Base-by-base conservation (phyloP, 345 rosid genomes). In the Eucalyptus marginata region DNA sequence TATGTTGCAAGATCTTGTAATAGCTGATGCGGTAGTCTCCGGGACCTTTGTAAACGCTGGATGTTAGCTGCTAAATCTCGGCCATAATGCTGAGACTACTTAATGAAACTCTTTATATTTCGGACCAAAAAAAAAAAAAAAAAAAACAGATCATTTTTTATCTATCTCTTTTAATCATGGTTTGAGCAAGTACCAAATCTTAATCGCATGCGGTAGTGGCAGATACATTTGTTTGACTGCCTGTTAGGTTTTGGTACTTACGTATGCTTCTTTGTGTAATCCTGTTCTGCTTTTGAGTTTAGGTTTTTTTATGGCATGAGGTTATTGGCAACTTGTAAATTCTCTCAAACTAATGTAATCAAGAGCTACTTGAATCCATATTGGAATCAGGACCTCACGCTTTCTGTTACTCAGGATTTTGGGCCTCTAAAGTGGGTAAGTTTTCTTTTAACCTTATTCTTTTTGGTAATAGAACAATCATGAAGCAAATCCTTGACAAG, bases 331-430 rank as follows among this genome's bases (percentile, higher is more conserved):
- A 33, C 10, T 8, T 33, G 46, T 86, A 27, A 86, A 33, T 52
- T 80, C 18, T 80, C 84, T 90, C 95, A 93, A 91, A 93, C 96
- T 0, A 88, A 91, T 59, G 91, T 95, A 49, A 46, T 93, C 64
- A 94, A 88, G 87, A 95, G 96, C 93, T 95, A 94, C 94, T 91
- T 52, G 92, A 96, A 95, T 88, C 97, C 97, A 44, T 92, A 93
- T 15, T 96, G 97, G 98, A 92, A 96, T 46, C 95, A 96, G 92
- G 97, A 95, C 90, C 97, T 95, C 90, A 94, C 93, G 96, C 93
- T 96, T 71, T 95, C 97, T 9, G 96, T 95, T 91, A 97, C 96
- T 84, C 92, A 93, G 71, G 88, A 93, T 49, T 95, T 80, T 76
- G 96, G 96, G 80, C 91, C 95, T 31, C 89, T 95, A 52, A 96